Evolutionary conservation across 371 early-diverging fungal genomes (phyloP).

Genomic region (Mortierella polycephala): DNA sequence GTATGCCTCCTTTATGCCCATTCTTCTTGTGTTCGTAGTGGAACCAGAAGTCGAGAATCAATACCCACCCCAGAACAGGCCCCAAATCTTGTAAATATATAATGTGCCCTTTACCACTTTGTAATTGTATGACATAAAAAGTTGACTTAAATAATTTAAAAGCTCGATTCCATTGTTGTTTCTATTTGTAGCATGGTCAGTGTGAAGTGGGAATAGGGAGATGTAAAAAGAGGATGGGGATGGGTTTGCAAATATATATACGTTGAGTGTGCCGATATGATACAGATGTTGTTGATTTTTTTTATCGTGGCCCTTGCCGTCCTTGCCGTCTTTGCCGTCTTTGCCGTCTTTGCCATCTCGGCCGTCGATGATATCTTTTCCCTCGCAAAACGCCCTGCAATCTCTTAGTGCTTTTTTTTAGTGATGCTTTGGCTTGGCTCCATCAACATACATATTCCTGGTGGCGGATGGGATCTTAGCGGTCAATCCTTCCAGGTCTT

Average conservation of each 20-base stretch:
- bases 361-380: no score
- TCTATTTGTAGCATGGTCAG: no score
- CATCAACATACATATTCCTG: slow-evolving; percentile 96
- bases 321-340: no score
- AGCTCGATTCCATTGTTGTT: no score
- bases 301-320: no score
- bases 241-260: no score
- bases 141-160: background rate
- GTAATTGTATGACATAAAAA: background rate
- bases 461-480: slow-evolving; percentile 96
- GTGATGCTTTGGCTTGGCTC: slow-evolving; percentile 61
- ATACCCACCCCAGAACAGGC: background rate
- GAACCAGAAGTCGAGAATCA: background rate
- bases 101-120: background rate
- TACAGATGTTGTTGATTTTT: no score
- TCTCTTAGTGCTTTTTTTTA: slow-evolving; percentile 7
- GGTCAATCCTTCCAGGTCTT: slow-evolving; percentile 88
- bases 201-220: no score
- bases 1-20: background rate
- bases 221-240: no score
- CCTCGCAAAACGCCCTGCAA: background rate
- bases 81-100: background rate
- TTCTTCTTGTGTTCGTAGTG: background rate
- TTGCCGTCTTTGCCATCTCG: background rate
- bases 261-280: no score